phyloP scores from a whole-genome alignment of 2,329 filamentous ascomycete species.

The Paraphaeosphaeria sporulosa region DNA sequence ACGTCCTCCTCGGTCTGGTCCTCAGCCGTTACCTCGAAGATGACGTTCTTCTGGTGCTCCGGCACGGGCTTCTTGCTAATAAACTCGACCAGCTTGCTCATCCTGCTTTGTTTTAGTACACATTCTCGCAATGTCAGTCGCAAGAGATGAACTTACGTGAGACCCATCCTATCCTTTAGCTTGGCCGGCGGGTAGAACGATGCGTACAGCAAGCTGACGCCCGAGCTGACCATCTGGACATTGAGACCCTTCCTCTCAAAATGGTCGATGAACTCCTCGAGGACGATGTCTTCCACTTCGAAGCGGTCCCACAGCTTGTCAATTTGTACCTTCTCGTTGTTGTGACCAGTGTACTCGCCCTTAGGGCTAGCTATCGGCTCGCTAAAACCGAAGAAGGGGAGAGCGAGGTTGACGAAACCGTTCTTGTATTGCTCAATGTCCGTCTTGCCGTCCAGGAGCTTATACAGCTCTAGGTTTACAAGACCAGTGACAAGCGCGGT shows the following conservation, averaged over 20 bases:
- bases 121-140: background rate
- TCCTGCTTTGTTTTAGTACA: conserved; percentile 60
- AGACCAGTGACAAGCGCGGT: conserved; percentile 95
- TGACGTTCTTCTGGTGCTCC: conserved; percentile 90
- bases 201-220: conserved; percentile 92
- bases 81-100: conserved; percentile 85
- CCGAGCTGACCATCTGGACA: conserved; percentile 95
- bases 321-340: conserved; percentile 77
- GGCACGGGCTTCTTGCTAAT: conserved; percentile 94
- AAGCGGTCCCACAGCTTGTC: conserved; percentile 99
- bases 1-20: conserved; percentile 91
- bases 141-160: conserved; percentile 65
- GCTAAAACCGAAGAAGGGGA: conserved; percentile 98
- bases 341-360: conserved; percentile 82
- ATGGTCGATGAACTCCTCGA: conserved; percentile 81
- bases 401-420: conserved; percentile 92
- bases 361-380: conserved; percentile 95
- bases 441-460: conserved; percentile 94
- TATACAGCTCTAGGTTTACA: conserved; percentile 92
- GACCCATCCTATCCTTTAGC: conserved; percentile 79
- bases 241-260: conserved; percentile 81
- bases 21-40: conserved; percentile 92
- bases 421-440: conserved; percentile 99
- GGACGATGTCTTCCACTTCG: conserved; percentile 84
- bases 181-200: conserved; percentile 87